Evolutionary conservation across 768 basidiomycete species (phyloP).

Genomic region (Hydnomerulius pinastri): DNA sequence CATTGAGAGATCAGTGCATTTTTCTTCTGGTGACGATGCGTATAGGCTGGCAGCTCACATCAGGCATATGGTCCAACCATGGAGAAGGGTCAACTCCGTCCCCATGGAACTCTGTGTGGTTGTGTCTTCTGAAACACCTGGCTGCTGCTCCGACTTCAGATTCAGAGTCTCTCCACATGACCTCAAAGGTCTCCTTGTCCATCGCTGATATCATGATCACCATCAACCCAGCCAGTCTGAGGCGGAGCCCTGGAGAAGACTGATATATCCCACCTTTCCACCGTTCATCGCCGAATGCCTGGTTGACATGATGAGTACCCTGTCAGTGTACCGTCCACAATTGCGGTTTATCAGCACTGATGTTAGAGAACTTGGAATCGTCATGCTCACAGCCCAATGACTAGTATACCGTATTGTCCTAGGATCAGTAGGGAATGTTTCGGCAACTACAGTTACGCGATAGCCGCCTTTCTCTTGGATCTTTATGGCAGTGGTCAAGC

Average conservation of each 20-base stretch:
- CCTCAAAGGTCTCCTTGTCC: conserved; percentile 67
- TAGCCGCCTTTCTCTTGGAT: conserved; percentile 61
- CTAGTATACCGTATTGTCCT: conserved; percentile 72
- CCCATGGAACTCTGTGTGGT: conserved; percentile 57
- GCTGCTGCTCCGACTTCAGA: conserved; percentile 50
- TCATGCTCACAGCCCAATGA: conserved; percentile 75
- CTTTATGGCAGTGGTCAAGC: conserved; percentile 69
- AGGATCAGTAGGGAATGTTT: conserved; percentile 66
- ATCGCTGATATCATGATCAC: conserved; percentile 44
- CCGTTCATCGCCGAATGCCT: conserved; percentile 46
- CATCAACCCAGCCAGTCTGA: too few relatives aligned
- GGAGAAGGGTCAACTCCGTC: conserved; percentile 26
- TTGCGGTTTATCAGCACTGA: background rate
- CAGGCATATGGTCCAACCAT: conserved; percentile 48
- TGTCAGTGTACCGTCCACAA: too few relatives aligned
- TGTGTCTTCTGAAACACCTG: conserved; percentile 60
- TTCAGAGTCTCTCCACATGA: conserved; percentile 68
- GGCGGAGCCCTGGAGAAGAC: too few relatives aligned
- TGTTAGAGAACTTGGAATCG: background rate
- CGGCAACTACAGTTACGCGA: conserved; percentile 66
- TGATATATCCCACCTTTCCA: conserved; percentile 49
- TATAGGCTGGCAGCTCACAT: too few relatives aligned
- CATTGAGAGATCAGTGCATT: background rate
- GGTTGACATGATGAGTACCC: conserved; percentile 77
- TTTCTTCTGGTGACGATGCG: too few relatives aligned